phyloP scores from a whole-genome alignment of 768 basidiomycete species.

The Hydnum rufescens region DNA sequence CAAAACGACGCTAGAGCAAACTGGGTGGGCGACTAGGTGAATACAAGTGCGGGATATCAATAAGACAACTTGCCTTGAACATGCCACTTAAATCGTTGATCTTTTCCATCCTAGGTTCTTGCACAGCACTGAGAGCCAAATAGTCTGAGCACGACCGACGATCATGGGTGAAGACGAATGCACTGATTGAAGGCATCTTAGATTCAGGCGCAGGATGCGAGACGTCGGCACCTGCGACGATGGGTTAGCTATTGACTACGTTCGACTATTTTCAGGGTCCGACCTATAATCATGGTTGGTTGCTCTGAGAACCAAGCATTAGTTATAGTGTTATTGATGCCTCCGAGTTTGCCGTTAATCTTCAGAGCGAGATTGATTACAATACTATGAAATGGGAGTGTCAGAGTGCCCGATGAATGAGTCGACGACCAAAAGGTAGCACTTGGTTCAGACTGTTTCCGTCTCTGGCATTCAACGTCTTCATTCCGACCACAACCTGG shows the following conservation, averaged over 20 bases:
- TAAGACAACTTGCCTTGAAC: not conserved
- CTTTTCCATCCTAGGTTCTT: slow-evolving; percentile 56
- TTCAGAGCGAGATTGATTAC: slow-evolving; percentile 59
- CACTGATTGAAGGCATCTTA: not conserved
- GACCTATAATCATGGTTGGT: slow-evolving; percentile 68
- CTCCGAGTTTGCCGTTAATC: slow-evolving; percentile 66
- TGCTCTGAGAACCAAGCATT: slow-evolving; percentile 40
- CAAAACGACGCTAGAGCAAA: no score
- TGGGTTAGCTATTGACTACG: slow-evolving; percentile 37
- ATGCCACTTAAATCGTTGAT: not conserved
- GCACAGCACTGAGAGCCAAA: slow-evolving; percentile 40
- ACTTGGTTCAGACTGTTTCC: not conserved
- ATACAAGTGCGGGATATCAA: not conserved
- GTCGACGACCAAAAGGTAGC: not conserved
- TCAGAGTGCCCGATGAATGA: not conserved
- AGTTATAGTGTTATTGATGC: slow-evolving; percentile 52
- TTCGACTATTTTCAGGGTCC: slow-evolving; percentile 59
- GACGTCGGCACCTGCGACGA: not conserved
- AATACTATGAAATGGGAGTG: slow-evolving; percentile 30
- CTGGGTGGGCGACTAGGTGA: no score
- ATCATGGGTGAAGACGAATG: slow-evolving; percentile 23
- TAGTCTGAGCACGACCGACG: slow-evolving; percentile 54
- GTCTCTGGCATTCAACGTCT: not conserved
- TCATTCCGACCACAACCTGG: not conserved
- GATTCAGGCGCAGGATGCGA: not conserved